Percentiles rank a stretch among this genome's conserved stretches.
phyloP scores from a whole-genome alignment of 192 early-diverging fungal genomes.

The Fimicolochytrium jonesii region DNA sequence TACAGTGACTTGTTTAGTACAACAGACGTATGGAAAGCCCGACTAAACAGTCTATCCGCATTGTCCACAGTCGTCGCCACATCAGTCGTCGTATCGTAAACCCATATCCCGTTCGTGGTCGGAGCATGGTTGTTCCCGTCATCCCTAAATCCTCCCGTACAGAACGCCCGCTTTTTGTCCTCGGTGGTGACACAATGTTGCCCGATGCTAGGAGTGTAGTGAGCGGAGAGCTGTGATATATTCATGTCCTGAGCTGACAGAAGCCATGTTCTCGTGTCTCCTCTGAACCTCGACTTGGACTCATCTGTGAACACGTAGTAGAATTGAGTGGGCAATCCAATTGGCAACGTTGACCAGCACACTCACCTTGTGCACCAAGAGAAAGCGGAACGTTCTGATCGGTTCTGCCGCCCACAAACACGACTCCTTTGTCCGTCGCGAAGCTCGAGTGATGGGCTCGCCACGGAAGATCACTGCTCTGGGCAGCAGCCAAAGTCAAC shows the following conservation, averaged over 20 bases:
- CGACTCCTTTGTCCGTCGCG: slow-evolving; percentile 4
- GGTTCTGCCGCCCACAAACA: slow-evolving; percentile 12
- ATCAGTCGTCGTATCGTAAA: slow-evolving; percentile 4
- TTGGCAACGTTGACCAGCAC: not conserved
- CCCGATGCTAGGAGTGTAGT: slow-evolving; percentile 13
- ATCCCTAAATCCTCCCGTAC: slow-evolving; percentile 12
- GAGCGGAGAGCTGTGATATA: not conserved
- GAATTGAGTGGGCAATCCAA: too few relatives aligned
- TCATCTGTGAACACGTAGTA: not conserved
- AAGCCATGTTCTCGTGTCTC: not conserved
- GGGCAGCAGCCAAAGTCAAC: too few relatives aligned
- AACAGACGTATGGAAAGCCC: slow-evolving; percentile 12
- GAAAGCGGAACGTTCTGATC: not conserved
- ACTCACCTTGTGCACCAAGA: not conserved
- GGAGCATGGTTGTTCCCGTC: not conserved
- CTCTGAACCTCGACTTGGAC: not conserved
- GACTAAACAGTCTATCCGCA: not conserved
- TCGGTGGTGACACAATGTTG: slow-evolving; percentile 9
- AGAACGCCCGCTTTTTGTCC: slow-evolving; percentile 4
- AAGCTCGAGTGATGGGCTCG: slow-evolving; percentile 16
- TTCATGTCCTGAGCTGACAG: not conserved
- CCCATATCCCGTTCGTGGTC: not conserved
- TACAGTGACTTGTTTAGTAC: slow-evolving; percentile 12
- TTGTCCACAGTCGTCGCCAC: not conserved
- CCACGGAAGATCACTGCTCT: slow-evolving; percentile 12